Evolutionary conservation across 129 eudicot species (phyloP).

Genomic region (Escallonia rubra): DNA sequence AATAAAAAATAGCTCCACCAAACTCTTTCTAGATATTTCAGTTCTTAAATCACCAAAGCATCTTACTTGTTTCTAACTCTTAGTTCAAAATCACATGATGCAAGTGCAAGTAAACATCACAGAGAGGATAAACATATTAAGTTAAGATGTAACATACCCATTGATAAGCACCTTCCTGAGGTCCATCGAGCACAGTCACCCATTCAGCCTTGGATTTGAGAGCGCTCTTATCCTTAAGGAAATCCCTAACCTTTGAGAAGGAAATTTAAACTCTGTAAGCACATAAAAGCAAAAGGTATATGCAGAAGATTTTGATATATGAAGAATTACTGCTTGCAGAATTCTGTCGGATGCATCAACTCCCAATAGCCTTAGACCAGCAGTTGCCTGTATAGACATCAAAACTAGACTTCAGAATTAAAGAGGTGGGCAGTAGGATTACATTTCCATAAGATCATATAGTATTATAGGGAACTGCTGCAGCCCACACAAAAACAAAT

Average conservation of each 20-base stretch:
- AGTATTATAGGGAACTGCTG: constrained; percentile 8
- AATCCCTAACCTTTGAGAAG: constrained; percentile 58
- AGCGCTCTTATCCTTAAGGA: constrained; percentile 65
- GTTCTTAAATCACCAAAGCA: too few relatives aligned
- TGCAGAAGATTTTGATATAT: constrained; percentile 4
- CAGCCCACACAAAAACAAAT: constrained; percentile 4
- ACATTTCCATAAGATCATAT: constrained; percentile 1
- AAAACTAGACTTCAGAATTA: constrained; percentile 1
- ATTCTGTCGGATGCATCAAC: constrained; percentile 84
- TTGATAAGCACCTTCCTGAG: constrained; percentile 98
- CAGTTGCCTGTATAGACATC: constrained; percentile 74
- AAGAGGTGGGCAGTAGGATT: constrained; percentile 9
- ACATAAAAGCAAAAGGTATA: constrained; percentile 8
- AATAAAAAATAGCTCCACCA: neutral
- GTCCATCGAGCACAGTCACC: constrained; percentile 92
- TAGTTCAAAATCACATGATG: too few relatives aligned
- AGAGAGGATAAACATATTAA: neutral
- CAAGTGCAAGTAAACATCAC: neutral
- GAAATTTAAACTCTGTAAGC: constrained; percentile 13
- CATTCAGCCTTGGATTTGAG: constrained; percentile 67
- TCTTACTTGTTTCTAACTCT: too few relatives aligned
- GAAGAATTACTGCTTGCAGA: constrained; percentile 70
- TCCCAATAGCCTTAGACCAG: constrained; percentile 88
- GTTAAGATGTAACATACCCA: constrained; percentile 60
- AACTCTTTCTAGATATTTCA: neutral